Evolutionary conservation across 2,329 filamentous ascomycete species (phyloP).

Genomic region (Zymoseptoria crescenta): DNA sequence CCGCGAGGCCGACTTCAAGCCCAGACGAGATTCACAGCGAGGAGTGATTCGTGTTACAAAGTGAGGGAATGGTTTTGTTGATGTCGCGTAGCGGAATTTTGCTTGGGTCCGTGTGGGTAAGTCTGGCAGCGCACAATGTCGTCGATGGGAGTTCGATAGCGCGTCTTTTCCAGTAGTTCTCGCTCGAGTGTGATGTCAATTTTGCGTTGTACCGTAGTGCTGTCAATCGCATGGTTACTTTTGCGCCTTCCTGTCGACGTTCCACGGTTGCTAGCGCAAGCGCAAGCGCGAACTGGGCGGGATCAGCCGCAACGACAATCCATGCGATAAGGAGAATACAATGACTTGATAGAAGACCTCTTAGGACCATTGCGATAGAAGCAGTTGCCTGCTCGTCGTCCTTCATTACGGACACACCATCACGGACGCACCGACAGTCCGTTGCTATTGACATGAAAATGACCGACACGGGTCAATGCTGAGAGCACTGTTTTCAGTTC

Average conservation of each 20-base stretch:
- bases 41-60: not conserved
- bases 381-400: not conserved
- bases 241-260: not conserved
- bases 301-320: not conserved
- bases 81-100: not conserved
- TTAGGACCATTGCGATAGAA: not conserved
- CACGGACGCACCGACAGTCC: no score
- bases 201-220: not conserved
- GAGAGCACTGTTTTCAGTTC: not conserved
- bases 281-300: not conserved
- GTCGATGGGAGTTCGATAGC: not conserved
- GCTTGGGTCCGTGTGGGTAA: not conserved
- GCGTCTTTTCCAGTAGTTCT: not conserved
- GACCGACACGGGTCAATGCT: not conserved
- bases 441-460: not conserved
- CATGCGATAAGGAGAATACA: not conserved
- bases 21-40: not conserved
- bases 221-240: not conserved
- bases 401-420: not conserved
- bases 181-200: not conserved
- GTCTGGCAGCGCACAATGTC: not conserved
- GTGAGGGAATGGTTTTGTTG: not conserved
- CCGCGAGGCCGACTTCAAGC: not conserved
- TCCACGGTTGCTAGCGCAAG: not conserved
- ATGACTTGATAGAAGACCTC: not conserved